Evolutionary conservation across 495 filamentous ascomycete species (phyloP).

Genomic region (Hyaloscypha variabilis): DNA sequence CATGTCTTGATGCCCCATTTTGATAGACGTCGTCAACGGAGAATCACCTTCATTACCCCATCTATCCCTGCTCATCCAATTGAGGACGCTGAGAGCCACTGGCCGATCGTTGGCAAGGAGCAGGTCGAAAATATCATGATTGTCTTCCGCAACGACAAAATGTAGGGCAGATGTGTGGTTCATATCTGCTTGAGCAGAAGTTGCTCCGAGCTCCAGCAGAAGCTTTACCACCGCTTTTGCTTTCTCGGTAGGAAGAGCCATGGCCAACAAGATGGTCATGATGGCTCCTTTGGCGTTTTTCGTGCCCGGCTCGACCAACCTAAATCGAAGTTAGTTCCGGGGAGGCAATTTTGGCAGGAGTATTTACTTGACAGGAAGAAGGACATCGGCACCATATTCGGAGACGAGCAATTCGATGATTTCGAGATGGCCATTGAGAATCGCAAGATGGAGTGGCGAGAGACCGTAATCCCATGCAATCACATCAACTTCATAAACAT

Average conservation of each 20-base stretch:
- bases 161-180: conserved; percentile 62
- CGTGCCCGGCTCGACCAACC: conserved; percentile 41
- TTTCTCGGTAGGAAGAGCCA: conserved; percentile 60
- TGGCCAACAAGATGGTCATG: conserved; percentile 63
- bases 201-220: conserved; percentile 71
- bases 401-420: conserved; percentile 70
- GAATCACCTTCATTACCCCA: conserved; percentile 31
- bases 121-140: conserved; percentile 55
- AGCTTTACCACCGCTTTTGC: conserved; percentile 60
- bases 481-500: conserved; percentile 77
- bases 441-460: conserved; percentile 76
- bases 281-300: conserved; percentile 57
- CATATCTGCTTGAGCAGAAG: conserved; percentile 70
- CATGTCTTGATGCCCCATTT: conserved; percentile 34
- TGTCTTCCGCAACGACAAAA: conserved; percentile 47
- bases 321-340: not conserved
- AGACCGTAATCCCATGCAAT: conserved; percentile 73
- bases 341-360: not conserved
- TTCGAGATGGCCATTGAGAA: conserved; percentile 67
- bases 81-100: conserved; percentile 62
- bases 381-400: conserved; percentile 71
- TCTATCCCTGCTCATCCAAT: conserved; percentile 51
- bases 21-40: conserved; percentile 50
- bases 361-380: conserved; percentile 65
- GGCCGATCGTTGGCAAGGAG: conserved; percentile 62